Base-by-base conservation (phyloP, 768 basidiomycete genomes). In the Mycena vulgaris region DNA sequence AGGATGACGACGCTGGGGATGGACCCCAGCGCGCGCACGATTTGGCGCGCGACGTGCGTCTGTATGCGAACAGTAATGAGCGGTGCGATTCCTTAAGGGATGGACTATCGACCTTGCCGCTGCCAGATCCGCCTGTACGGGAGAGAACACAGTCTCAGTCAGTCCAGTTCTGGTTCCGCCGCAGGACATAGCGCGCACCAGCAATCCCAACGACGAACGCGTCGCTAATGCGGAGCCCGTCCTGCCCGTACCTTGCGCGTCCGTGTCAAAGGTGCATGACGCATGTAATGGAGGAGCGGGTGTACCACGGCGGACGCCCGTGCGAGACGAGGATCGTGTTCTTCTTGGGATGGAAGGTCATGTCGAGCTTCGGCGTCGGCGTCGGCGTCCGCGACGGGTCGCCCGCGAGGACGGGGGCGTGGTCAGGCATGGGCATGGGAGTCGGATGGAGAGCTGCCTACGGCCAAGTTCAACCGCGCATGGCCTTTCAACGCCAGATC, bases 1-100 rank as follows among this genome's bases (percentile, higher is more conserved):
- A 99, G 81, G 74, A 99, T 98, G 61, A 97, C 90, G 40, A 99
- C 93, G 53, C 92, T 90, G 6, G 95, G 95, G 47, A 95, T 92
- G 0, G 90, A 93, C 2, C 94, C 95, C 27, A 95, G 86, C 8
- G 92, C 84, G 67, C 89, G 88, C 31, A 96, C 91, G 59, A 96
- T 94, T 77, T 95, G 90, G 62, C 91, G 85, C 21, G 95, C 94
- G 49, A 96, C 95, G 81, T 94, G 92, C 27, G 95, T 96, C 95
- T 95, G 27, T 30, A 51, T 61, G 51, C 48, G 27, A 23, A 68
- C 66, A 39, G 68, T 55, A 23, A 49, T 47, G 17, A 63, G 45
- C 25, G 23, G 35, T 40, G 27, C 35, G 13, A 48, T 11, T 47
- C 19, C 25, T 28, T 27, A 53, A 63, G 56, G 25, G 45, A 61